Percentiles rank a stretch among this genome's conserved stretches.
Conservation (phyloP, 495 filamentous ascomycete species). For the Podospora fimiseda region DNA sequence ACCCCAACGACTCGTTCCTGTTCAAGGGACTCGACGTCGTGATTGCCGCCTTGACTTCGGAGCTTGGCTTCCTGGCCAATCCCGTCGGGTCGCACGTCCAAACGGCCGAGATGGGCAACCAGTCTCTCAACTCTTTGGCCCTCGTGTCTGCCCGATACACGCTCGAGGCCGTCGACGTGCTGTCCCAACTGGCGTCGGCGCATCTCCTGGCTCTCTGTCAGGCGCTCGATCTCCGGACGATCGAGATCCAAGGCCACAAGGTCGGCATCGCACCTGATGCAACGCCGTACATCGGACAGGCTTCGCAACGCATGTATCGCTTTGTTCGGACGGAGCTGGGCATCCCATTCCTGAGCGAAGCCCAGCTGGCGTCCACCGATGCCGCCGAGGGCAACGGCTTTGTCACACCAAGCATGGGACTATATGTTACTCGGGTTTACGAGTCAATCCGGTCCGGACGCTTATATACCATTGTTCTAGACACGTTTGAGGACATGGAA, state of each 20-base stretch:
- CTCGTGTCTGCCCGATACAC: slow-evolving; percentile 53
- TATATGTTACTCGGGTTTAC: slow-evolving; percentile 4
- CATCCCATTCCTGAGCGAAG: slow-evolving; percentile 4
- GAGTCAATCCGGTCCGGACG: slow-evolving; percentile 1
- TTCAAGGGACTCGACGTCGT: slow-evolving; percentile 60
- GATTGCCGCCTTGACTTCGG: slow-evolving; percentile 57
- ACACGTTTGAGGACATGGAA: slow-evolving; percentile 1
- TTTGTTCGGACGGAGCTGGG: slow-evolving; percentile 2
- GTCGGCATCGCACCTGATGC: slow-evolving; percentile 1
- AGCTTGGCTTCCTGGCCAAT: slow-evolving; percentile 50
- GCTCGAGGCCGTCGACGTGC: slow-evolving; percentile 46
- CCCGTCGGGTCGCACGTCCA: slow-evolving; percentile 53
- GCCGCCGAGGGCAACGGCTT: slow-evolving; percentile 2
- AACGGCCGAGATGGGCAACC: slow-evolving; percentile 55
- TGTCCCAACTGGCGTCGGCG: slow-evolving; percentile 46
- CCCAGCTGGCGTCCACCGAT: slow-evolving; percentile 1
- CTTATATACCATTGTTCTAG: slow-evolving; percentile 5
- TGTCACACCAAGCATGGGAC: slow-evolving; percentile 3
- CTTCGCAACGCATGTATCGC: slow-evolving; percentile 5
- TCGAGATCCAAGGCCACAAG: slow-evolving; percentile 8
- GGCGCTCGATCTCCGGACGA: slow-evolving; percentile 36
- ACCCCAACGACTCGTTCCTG: slow-evolving; percentile 50
- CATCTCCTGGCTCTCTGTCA: slow-evolving; percentile 48
- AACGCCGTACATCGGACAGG: slow-evolving; percentile 1
- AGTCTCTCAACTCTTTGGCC: slow-evolving; percentile 55